Base-by-base conservation (phyloP, 495 filamentous ascomycete genomes). In the Xylaria acuta region DNA sequence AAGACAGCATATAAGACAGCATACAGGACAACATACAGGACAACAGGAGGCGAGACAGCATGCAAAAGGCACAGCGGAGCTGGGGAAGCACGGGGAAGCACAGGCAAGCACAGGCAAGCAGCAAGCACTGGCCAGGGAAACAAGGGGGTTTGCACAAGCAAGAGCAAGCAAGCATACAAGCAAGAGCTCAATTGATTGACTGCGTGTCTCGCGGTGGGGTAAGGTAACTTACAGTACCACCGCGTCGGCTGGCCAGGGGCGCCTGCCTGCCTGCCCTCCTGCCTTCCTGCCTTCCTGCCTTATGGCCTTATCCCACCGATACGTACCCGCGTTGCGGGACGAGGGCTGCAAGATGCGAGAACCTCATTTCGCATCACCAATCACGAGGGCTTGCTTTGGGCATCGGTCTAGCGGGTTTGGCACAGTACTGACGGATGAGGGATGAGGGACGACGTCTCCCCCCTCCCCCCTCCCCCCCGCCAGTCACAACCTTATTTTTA, bases 361-460 rank as follows among this genome's bases (percentile, higher is more conserved):
- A 41, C 64, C 43, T 51, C 64, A 51, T 67, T 53, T 53, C 43
- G 18, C 18, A 36, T 53, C 64, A 25, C 64, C 64, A 51, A 51
- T 36, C 64, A 67, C 20, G 9, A 8, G 5, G 9, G 4, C 32
- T 30, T 3, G 18, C 32, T 60, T 1, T 38, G 6, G 16, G 5
- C 4, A 36, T 34, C 27, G 53, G 2, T 27, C 25, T 11, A 58
- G 53, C 53, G 53, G 25, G 11, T 32, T 56, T 27, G 27, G 54
- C 54, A 62, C 34, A 1, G 20, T n/a, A n/a, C n/a, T n/a, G n/a
- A 25, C 36, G 59, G 59, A 25, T n/a, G 53, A 56, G 53, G 20
- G 58, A 14, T 27, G 22, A 11, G 11, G 7, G 11, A 11, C 1
- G 38, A 7, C 38, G n/a, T n/a, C n/a, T n/a, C 38, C 38, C 38